A percentile compares a stretch with the other conserved stretches of the same genome.
These are phyloP conservation scores for Alternaria postmessia DNA, from an alignment of 2,329 filamentous ascomycete species.

Conservation along the genomic window DNA sequence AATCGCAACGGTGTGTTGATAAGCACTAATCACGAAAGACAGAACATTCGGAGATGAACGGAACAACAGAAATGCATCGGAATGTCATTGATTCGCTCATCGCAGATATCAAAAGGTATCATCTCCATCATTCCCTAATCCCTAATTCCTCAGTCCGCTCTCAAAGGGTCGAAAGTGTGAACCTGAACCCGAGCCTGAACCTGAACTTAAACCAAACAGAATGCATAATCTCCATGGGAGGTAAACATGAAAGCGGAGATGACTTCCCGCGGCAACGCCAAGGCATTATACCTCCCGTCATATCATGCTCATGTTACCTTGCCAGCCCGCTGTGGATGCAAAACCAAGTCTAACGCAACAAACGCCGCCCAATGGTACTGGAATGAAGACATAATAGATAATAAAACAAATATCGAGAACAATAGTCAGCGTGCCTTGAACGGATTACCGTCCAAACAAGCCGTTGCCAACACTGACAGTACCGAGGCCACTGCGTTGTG, in stretches of 20 bases:
- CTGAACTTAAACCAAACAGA: background rate
- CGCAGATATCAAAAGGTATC: constrained; percentile 1
- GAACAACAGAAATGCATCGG: background rate
- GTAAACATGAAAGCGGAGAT: constrained; percentile 6
- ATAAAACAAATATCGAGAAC: constrained; percentile 13
- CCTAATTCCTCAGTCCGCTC: background rate
- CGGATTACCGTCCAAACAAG: constrained; percentile 42
- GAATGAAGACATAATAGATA: constrained; percentile 1
- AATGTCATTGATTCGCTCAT: background rate
- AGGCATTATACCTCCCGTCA: constrained; percentile 5
- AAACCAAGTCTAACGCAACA: constrained; percentile 6
- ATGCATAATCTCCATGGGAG: constrained; percentile 3
- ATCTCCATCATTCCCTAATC: constrained; percentile 1
- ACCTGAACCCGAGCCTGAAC: background rate
- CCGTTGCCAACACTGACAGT: constrained; percentile 44
- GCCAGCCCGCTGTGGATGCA: constrained; percentile 6
- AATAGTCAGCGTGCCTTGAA: background rate
- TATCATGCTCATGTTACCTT: constrained; percentile 1
- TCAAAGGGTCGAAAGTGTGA: background rate
- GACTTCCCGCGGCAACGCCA: background rate
- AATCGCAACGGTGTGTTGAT: background rate
- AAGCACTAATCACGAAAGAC: background rate
- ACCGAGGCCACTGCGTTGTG: constrained; percentile 42
- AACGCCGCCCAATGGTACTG: constrained; percentile 6
- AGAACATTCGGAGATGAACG: background rate